A percentile compares a stretch with the other conserved stretches of the same genome.
Conservation (phyloP, 805 yeast genomes). For the Candida stauntonica region DNA sequence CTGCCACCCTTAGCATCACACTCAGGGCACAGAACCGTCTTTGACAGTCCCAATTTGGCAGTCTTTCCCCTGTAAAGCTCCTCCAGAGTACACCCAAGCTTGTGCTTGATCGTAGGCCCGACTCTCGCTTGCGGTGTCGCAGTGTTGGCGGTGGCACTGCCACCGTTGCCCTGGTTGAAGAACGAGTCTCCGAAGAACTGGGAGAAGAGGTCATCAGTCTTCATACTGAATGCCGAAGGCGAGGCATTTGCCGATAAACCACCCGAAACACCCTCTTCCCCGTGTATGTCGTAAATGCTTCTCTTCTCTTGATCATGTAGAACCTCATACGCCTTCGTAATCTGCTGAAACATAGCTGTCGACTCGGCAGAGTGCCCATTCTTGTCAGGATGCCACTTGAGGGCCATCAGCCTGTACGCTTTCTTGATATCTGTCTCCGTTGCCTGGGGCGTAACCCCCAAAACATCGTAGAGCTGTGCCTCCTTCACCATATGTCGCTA, state of each 20-base stretch:
- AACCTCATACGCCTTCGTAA: conserved; percentile 81
- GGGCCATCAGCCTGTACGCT: conserved; percentile 53
- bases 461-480: conserved; percentile 56
- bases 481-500: conserved; percentile 57
- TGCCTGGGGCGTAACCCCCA: conserved; percentile 49
- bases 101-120: conserved; percentile 56
- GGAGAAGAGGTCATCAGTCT: conserved; percentile 29
- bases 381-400: conserved; percentile 82
- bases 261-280: conserved; percentile 83
- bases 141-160: conserved; percentile 12
- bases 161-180: conserved; percentile 4
- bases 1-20: conserved; percentile 54
- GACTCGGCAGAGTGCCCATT: conserved; percentile 75
- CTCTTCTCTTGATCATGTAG: conserved; percentile 81
- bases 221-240: conserved; percentile 13
- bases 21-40: conserved; percentile 41
- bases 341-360: conserved; percentile 88
- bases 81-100: conserved; percentile 44
- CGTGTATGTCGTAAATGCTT: conserved; percentile 79
- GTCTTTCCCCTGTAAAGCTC: conserved; percentile 58
- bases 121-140: conserved; percentile 20
- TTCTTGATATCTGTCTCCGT: conserved; percentile 46
- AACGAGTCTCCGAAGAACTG: conserved; percentile 30
- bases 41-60: conserved; percentile 50
- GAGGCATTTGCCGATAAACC: too few relatives aligned